Percentiles rank a stretch among this genome's conserved stretches.
Conservation (phyloP, 2,329 filamentous ascomycete species). For the Venturia asperata region DNA sequence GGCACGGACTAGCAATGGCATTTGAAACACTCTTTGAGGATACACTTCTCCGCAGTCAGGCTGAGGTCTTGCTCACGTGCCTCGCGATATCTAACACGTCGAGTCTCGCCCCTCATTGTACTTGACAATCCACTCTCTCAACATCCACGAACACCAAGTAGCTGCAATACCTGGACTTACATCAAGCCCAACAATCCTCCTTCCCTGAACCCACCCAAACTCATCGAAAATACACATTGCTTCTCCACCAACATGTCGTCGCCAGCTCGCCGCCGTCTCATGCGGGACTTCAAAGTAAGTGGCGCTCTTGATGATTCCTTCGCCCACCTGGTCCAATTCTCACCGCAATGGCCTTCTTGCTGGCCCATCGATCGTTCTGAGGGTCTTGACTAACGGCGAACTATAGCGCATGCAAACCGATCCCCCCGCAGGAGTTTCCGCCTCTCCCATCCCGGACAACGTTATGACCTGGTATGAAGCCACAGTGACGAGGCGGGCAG, state of each 20-base stretch:
- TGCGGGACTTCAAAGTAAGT: slow-evolving; percentile 96
- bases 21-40: no score
- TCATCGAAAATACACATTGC: not conserved
- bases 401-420: slow-evolving; percentile 95
- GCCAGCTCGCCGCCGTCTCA: slow-evolving; percentile 86
- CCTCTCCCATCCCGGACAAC: slow-evolving; percentile 91
- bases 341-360: not conserved
- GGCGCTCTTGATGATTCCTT: not conserved
- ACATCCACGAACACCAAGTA: not conserved
- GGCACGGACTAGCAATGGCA: no score
- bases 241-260: slow-evolving; percentile 63
- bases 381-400: slow-evolving; percentile 6
- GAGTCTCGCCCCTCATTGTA: slow-evolving; percentile 3
- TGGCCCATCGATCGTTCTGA: not conserved
- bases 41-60: not conserved
- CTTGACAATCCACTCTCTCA: not conserved
- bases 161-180: not conserved
- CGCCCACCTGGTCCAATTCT: not conserved
- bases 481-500: not conserved
- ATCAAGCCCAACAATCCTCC: not conserved
- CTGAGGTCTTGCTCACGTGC: not conserved
- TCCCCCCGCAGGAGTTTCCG: slow-evolving; percentile 91
- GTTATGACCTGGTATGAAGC: slow-evolving; percentile 82
- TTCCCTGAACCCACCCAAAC: not conserved
- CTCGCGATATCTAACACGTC: not conserved